These are phyloP conservation scores for Maudiozyma pseudohumilis DNA, from an alignment of 805 yeast species.

Conservation along the genomic window DNA sequence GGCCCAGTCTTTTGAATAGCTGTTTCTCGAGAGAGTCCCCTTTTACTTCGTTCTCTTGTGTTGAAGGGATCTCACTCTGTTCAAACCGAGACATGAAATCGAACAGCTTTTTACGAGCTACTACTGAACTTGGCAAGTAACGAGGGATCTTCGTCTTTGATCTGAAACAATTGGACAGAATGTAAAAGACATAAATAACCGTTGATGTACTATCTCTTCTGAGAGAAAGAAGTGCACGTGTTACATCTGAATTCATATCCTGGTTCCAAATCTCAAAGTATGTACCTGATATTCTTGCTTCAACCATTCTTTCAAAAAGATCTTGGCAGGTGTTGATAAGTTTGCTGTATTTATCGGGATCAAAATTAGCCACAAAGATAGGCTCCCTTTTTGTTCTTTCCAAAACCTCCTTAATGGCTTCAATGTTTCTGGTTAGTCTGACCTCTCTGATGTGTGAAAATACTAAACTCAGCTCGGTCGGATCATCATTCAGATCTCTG, in stretches of 20 bases:
- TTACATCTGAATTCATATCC: slow-evolving; percentile 31
- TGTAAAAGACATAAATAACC: slow-evolving; percentile 34
- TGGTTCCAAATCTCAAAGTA: slow-evolving; percentile 38
- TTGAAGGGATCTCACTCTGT: slow-evolving; percentile 2
- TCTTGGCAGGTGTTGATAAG: slow-evolving; percentile 32
- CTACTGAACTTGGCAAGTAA: slow-evolving; percentile 37
- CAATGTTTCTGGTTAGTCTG: slow-evolving; percentile 36
- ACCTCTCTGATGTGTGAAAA: slow-evolving; percentile 40
- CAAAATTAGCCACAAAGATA: slow-evolving; percentile 29
- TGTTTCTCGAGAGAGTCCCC: slow-evolving; percentile 7
- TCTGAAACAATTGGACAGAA: slow-evolving; percentile 35
- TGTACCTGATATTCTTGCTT: slow-evolving; percentile 40
- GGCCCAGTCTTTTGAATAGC: slow-evolving; percentile 5
- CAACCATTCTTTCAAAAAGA: slow-evolving; percentile 35
- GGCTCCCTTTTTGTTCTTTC: slow-evolving; percentile 31
- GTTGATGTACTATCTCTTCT: slow-evolving; percentile 42
- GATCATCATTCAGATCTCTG: slow-evolving; percentile 38
- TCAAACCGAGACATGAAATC: slow-evolving; percentile 32
- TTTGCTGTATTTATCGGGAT: slow-evolving; percentile 26
- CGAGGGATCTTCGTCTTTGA: slow-evolving; percentile 32
- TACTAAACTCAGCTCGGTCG: slow-evolving; percentile 36
- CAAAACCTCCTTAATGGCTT: slow-evolving; percentile 32
- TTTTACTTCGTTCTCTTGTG: background rate
- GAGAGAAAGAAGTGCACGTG: slow-evolving; percentile 32
- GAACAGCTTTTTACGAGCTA: slow-evolving; percentile 35